These are phyloP conservation scores for Aspergillus spinulosporus DNA, from an alignment of 2,329 filamentous ascomycete genomes.

Conservation along the genomic window DNA sequence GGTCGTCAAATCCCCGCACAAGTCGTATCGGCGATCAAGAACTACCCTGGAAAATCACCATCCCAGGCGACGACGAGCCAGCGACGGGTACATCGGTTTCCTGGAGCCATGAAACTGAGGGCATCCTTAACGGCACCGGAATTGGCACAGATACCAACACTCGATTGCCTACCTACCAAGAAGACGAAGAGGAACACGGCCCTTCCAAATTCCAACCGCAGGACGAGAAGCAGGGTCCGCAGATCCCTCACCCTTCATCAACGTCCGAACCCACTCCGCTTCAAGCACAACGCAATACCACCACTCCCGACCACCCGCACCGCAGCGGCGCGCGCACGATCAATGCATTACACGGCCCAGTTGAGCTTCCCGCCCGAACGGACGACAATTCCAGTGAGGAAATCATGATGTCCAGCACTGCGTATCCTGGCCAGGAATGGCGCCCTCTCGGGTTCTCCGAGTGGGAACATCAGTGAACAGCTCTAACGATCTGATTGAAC, in stretches of 20 bases:
- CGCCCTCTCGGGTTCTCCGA: constrained; percentile 31
- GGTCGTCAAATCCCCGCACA: constrained; percentile 31
- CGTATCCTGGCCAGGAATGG: constrained; percentile 53
- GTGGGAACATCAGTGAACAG: constrained; percentile 18
- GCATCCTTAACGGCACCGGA: constrained; percentile 3
- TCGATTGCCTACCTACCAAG: constrained; percentile 22
- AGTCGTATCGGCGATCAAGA: constrained; percentile 39
- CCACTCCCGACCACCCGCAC: constrained; percentile 20
- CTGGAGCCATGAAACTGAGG: constrained; percentile 15
- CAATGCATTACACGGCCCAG: constrained; percentile 28
- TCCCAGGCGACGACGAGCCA: constrained; percentile 27
- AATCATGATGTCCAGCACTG: constrained; percentile 50
- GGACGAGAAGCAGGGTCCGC: constrained; percentile 12
- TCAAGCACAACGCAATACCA: not conserved
- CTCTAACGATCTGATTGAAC: no score
- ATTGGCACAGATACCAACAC: not conserved
- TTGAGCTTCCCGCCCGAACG: constrained; percentile 35
- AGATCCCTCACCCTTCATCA: not conserved
- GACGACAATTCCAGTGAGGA: constrained; percentile 46
- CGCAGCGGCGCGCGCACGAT: constrained; percentile 26
- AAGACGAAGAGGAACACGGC: constrained; percentile 16
- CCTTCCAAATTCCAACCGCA: not conserved
- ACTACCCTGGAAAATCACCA: constrained; percentile 37
- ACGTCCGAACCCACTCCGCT: not conserved
- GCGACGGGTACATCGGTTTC: not conserved